Evolutionary conservation across 1,284 basidiomycete genomes (phyloP), one percentile per base, ranked within the genome.

Genomic region (Trametes sp.): DNA sequence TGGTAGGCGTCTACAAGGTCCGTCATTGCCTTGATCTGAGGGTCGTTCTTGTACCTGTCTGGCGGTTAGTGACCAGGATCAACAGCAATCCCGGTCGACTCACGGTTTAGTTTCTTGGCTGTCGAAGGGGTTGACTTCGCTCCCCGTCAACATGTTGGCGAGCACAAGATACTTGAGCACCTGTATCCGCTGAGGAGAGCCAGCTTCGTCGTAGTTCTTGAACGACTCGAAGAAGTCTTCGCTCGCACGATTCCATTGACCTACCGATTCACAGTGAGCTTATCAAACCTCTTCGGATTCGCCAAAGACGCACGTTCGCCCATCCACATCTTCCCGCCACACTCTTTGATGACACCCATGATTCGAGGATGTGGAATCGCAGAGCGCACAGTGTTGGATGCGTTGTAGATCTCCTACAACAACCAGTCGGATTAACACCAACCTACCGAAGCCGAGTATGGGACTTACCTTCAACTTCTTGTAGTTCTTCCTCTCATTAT

Each of bases 241-340:
- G 68, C 95, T 97, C 0, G 98, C 98, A 54, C 94, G 89, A 63
- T 93, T 92, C 96, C 97, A 99, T 79, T 98, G 92, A 67, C 93
- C 94, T 95, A 71, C 5, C n/a, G 11, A 13, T 19, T 14, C 24
- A 26, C 21, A 23, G 50, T 24, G 31, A 16, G 31, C 31, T 31
- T 31, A 36, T 1, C 28, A 26, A 16, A 16, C 19, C 7, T 14
- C 23, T 31, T 13, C 28, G 13, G 11, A 28, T 57, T 14, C 46
- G 8, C 28, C 24, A 33, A 33, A 13, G 4, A 82, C 90, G 71
- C 75, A 93, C 96, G 93, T 82, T 99, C 98, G 61, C 94, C 95
- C 98, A 99, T 99, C 95, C 98, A 98, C 98, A 99, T 99, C 80
- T 99, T 99, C 9, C 98, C 98, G 14, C 98, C 98, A 69, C 97